Evolutionary conservation across 2,329 filamentous ascomycete genomes (phyloP).

Genomic region (Nannizzia gypsea): DNA sequence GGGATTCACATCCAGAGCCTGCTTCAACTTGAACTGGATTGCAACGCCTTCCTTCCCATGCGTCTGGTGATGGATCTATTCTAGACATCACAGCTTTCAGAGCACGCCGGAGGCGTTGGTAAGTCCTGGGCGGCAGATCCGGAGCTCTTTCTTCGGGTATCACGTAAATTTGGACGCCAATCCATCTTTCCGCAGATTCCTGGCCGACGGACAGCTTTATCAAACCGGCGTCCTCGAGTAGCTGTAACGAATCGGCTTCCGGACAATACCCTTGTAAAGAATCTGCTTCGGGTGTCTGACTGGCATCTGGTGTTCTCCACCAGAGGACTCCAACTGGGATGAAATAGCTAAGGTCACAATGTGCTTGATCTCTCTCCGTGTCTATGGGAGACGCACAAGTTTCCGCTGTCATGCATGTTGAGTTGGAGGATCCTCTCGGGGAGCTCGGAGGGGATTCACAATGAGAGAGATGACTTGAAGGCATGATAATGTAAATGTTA

Average conservation of each 20-base stretch:
- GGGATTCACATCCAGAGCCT: conserved; percentile 29
- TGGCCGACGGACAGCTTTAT: conserved; percentile 19
- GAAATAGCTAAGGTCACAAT: conserved; percentile 17
- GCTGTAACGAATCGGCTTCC: conserved; percentile 15
- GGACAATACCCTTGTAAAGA: not conserved
- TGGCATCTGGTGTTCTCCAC: conserved; percentile 5
- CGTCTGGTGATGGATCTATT: conserved; percentile 28
- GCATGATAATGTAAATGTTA: no score
- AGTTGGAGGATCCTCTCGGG: not conserved
- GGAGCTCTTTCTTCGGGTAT: conserved; percentile 31
- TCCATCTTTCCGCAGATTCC: not conserved
- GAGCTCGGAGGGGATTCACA: not conserved
- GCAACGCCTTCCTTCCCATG: conserved; percentile 27
- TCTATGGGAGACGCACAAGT: not conserved
- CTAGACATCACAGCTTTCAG: conserved; percentile 31
- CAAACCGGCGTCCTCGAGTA: conserved; percentile 26
- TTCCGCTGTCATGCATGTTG: not conserved
- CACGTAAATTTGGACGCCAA: conserved; percentile 27
- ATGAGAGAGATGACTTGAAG: not conserved
- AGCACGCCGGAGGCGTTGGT: conserved; percentile 21
- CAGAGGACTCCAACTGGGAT: conserved; percentile 26
- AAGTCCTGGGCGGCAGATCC: not conserved
- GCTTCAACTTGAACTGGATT: conserved; percentile 8
- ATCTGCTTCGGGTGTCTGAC: not conserved
- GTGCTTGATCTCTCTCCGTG: conserved; percentile 9